Base-by-base conservation (phyloP, 306 rosid genomes). In the Pachyrhizus erosus region DNA sequence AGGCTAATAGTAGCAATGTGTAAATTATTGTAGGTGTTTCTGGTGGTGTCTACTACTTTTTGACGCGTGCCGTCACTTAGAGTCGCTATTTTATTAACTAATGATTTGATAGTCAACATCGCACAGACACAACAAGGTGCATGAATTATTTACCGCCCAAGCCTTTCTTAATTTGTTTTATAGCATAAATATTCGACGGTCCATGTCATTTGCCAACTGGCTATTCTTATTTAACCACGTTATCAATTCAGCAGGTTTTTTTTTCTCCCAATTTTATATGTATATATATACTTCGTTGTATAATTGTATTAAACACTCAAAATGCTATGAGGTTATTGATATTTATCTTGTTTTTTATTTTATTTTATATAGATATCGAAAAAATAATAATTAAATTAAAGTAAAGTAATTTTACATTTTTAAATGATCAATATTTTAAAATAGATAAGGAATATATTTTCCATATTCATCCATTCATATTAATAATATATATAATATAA, bases 41-140 rank as follows among this genome's bases (percentile, higher is more conserved):
- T 14, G 46, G 42, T 14, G 46, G 42, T 43, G 58, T 69, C 58
- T 14, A 69, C 23, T 24, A 6, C 55, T 34, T 74, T 83, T 62
- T 78, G 83, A 73, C 83, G 9, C 29, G 58, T 64, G 83, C 43
- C 48, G 64, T 71, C 83, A 71, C 26, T 13, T 13, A 18, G 58
- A 60, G 24, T 66, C 20, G 15, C 34, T 65, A 46, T 26, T 46
- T 76, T 60, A 61, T 33, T 21, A 71, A 49, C 48, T 39, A 14
- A 0, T 60, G n/a, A 6, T 48, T 11, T 57, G 18, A 55, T 10
- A 1, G 60, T 79, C 77, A 54, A 11, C 49, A 45, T 69, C 23
- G n/a, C 26, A 26, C 5, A 57, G 14, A 69, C 57, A 68, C 3
- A 40, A 68, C 3, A 40, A 73, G 70, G 76, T 66, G 84, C 73